phyloP scores from a whole-genome alignment of 768 basidiomycete genomes.

The Strobilomyces dryophilus region DNA sequence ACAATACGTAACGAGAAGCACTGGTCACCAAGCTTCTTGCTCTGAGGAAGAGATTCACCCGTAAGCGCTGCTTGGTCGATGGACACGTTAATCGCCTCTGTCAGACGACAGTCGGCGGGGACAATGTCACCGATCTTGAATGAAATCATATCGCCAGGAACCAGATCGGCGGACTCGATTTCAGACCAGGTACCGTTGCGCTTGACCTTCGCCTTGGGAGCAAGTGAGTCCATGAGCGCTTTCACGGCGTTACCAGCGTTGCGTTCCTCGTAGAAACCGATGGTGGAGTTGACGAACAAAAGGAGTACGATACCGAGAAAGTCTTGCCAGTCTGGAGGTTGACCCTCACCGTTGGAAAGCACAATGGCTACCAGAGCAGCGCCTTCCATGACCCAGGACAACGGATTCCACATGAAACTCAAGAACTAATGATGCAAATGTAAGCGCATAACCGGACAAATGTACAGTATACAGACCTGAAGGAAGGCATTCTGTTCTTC shows the following conservation, averaged over 20 bases:
- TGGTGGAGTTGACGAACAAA: constrained; percentile 89
- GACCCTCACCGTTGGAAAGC: constrained; percentile 85
- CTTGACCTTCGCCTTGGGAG: constrained; percentile 94
- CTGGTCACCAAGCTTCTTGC: constrained; percentile 92
- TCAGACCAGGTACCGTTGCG: constrained; percentile 83
- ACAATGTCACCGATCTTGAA: constrained; percentile 99
- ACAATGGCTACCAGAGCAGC: constrained; percentile 93
- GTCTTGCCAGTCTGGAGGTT: constrained; percentile 94
- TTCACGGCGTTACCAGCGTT: constrained; percentile 99
- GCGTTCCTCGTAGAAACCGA: constrained; percentile 97
- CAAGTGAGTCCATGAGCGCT: constrained; percentile 98
- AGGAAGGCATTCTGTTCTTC: constrained; percentile 91
- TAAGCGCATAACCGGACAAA: background rate
- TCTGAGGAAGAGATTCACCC: constrained; percentile 91
- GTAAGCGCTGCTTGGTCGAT: constrained; percentile 99
- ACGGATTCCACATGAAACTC: constrained; percentile 99
- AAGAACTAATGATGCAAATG: constrained; percentile 52
- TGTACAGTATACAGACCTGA: constrained; percentile 47
- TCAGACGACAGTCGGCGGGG: constrained; percentile 95
- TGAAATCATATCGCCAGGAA: constrained; percentile 92
- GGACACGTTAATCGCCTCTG: constrained; percentile 94
- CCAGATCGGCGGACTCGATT: constrained; percentile 84
- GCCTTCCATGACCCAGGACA: constrained; percentile 99
- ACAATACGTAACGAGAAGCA: constrained; percentile 87
- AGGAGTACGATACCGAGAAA: constrained; percentile 94